Evolutionary conservation across 495 filamentous ascomycete genomes (phyloP), one percentile per base, ranked within the genome.

Genomic region (Penicillium flavigenum): DNA sequence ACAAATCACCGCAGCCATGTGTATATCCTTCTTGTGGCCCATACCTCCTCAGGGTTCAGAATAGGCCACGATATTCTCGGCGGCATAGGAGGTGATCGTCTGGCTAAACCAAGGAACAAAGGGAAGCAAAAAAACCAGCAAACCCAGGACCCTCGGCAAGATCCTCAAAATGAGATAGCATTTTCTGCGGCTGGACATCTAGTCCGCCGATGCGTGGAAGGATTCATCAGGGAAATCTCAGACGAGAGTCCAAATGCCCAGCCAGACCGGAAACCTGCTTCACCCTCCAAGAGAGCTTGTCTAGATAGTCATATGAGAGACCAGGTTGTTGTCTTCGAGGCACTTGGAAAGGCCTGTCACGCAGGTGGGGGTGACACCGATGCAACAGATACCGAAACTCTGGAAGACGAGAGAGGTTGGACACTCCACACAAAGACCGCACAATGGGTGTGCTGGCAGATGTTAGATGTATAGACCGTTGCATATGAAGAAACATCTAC

Each of bases 291-390:
- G 42, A 65, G 58, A 39, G 61, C 73, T 1, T 74, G 72, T 54
- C 83, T 91, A 8, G 91, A 95, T 67, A 80, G 83, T 64, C 75
- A 84, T 62, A 81, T 92, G 66, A 81, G 89, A 67, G 91, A 95
- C 70, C 91, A 95, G 63, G 63, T 95, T 48, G 83, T 92, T 2
- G 78, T 94, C 4, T 95, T 92, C 63, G 89, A 95, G 65, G 87
- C 86, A 27, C 72, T 96, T 43, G 87, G 66, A 10, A 27, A 68
- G 20, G 50, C 62, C 10, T 29, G 59, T 19, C 42, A 52, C 14
- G 50, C 56, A 48, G 26, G 53, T 57, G 50, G 64, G 62, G 10
- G 22, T 48, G 5, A 3, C 5, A 56, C 39, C 16, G 42, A 61
- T 57, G 49, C 63, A 59, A 36, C 66, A 49, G 63, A 65, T 49